phyloP scores from a whole-genome alignment of 768 basidiomycete species.

The Suillus subalutaceus region DNA sequence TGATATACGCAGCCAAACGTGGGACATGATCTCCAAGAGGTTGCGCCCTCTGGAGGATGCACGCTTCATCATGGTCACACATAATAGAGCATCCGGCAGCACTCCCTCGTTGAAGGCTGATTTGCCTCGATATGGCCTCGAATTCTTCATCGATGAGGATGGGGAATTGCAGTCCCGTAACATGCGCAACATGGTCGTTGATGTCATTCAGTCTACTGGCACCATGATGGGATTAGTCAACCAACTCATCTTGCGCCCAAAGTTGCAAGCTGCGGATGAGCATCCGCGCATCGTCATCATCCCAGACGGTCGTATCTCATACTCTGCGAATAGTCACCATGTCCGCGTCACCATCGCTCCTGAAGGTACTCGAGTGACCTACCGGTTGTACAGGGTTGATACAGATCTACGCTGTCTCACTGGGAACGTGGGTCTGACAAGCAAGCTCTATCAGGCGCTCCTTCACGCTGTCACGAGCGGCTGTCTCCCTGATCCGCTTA shows the following conservation, averaged over 20 bases:
- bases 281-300: constrained; percentile 37
- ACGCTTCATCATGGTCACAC: constrained; percentile 27
- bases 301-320: constrained; percentile 37
- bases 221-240: constrained; percentile 47
- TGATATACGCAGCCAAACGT: constrained; percentile 30
- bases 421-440: constrained; percentile 25
- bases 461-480: constrained; percentile 48
- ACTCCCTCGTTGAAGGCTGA: constrained; percentile 26
- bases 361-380: constrained; percentile 13
- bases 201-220: constrained; percentile 42
- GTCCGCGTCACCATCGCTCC: constrained; percentile 21
- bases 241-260: constrained; percentile 43
- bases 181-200: constrained; percentile 46
- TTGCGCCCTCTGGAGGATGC: constrained; percentile 26
- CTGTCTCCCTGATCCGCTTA: constrained; percentile 47
- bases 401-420: too few relatives aligned
- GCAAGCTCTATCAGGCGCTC: constrained; percentile 40
- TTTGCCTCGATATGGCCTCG: constrained; percentile 44
- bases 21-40: constrained; percentile 28
- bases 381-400: constrained; percentile 31
- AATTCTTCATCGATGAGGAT: constrained; percentile 40
- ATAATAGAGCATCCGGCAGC: background rate
- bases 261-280: constrained; percentile 8
- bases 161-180: constrained; percentile 42
- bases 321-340: constrained; percentile 16